phyloP scores from a whole-genome alignment of 2,329 filamentous ascomycete genomes.

The Trichoderma sp. region DNA sequence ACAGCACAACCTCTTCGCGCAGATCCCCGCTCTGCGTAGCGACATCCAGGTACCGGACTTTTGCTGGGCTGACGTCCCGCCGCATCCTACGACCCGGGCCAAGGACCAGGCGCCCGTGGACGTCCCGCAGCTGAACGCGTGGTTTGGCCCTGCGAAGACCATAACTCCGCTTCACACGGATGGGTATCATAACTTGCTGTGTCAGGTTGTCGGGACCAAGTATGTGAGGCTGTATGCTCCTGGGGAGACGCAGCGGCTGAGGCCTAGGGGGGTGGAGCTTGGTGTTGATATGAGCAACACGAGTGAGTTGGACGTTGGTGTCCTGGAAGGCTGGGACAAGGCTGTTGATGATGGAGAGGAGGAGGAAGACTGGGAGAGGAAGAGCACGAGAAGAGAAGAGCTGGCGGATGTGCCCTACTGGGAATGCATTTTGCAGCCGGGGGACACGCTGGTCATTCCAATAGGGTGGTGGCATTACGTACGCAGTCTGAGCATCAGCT shows the following conservation, averaged over 20 bases:
- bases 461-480: conserved; percentile 99
- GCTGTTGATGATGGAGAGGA: conserved; percentile 31
- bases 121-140: conserved; percentile 78
- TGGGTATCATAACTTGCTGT: conserved; percentile 88
- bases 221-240: conserved; percentile 89
- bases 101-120: conserved; percentile 47
- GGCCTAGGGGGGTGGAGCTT: conserved; percentile 62
- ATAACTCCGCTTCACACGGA: conserved; percentile 94
- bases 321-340: conserved; percentile 63
- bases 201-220: conserved; percentile 86
- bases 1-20: conserved; percentile 83
- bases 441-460: conserved; percentile 86
- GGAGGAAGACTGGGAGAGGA: conserved; percentile 40
- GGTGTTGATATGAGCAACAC: conserved; percentile 94
- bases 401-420: conserved; percentile 66
- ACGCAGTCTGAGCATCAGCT: conserved; percentile 78
- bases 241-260: conserved; percentile 56
- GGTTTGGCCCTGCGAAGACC: conserved; percentile 86
- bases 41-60: conserved; percentile 84
- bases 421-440: conserved; percentile 77
- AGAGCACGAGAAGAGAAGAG: conserved; percentile 38
- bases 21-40: conserved; percentile 73
- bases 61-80: conserved; percentile 72
- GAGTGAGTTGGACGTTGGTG: conserved; percentile 73
- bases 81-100: conserved; percentile 45